A percentile compares a stretch with the other conserved stretches of the same genome.
phyloP scores from a whole-genome alignment of 257 asterid species.

The Schizonepeta tenuifolia region DNA sequence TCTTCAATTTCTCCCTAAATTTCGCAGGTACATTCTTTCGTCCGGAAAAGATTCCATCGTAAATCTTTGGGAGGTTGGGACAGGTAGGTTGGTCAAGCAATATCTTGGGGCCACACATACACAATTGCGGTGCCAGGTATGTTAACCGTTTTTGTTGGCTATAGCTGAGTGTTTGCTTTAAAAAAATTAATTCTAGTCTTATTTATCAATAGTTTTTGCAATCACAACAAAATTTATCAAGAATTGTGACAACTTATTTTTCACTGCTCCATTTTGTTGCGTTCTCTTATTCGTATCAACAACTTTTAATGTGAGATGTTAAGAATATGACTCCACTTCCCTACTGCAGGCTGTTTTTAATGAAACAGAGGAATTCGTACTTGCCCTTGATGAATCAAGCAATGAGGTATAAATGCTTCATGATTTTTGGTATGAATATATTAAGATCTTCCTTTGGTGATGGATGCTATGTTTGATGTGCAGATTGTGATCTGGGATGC shows the following conservation, averaged over 20 bases:
- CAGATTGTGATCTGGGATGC: conserved; percentile 88
- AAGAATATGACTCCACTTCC: not conserved
- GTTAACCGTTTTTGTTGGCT: conserved; percentile 16
- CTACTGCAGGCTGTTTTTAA: conserved; percentile 71
- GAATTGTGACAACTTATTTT: not conserved
- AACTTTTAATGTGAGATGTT: not conserved
- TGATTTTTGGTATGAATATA: not conserved
- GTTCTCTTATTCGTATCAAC: not conserved
- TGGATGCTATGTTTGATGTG: conserved; percentile 20
- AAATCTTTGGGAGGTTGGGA: conserved; percentile 85
- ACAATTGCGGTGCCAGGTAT: conserved; percentile 76
- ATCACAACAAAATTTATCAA: not conserved
- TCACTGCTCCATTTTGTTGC: not conserved
- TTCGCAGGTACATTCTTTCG: conserved; percentile 70
- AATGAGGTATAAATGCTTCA: conserved; percentile 54
- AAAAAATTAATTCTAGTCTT: not conserved
- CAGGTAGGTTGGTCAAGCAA: conserved; percentile 72
- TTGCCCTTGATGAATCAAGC: conserved; percentile 61
- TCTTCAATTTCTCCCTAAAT: too few relatives aligned
- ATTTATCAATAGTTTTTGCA: not conserved
- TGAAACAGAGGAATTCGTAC: conserved; percentile 73
- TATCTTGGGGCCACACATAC: conserved; percentile 67
- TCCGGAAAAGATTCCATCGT: conserved; percentile 79
- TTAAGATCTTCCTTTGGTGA: conserved; percentile 12
- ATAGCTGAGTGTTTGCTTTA: conserved; percentile 16